Base-by-base conservation (phyloP, 768 basidiomycete genomes). In the Hemileccinum rubropunctum region DNA sequence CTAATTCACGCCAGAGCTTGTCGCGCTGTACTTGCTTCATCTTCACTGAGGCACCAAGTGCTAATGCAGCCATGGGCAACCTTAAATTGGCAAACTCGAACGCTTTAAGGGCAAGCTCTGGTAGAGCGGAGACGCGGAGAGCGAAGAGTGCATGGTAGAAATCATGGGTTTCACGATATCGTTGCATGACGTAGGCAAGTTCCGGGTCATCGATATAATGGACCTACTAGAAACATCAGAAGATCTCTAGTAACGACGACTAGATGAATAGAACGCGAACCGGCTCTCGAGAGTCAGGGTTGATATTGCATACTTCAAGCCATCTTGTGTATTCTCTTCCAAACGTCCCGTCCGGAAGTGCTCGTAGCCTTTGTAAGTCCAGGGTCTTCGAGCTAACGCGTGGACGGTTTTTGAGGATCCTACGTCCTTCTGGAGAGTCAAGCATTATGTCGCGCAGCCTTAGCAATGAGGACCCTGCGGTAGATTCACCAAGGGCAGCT, bases 91-190 rank as follows among this genome's bases (percentile, higher is more conserved):
- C 81, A 51, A 95, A 88, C 68, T 98, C 97, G 60, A 98, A 93
- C 58, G 82, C 86, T 65, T 99, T 99, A 67, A 98, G 81, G 1
- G 93, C 91, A 27, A 99, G 78, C 66, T 99, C 97, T 41, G 88
- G 91, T 50, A 88, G 82, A 61, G 95, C 88, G 53, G 85, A 86
- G 50, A 98, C 92, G 0, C 93, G 94, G 9, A 98, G 77, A 58
- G 83, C 83, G 72, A 84, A 84, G 52, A 98, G 79, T 61, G 90
- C 91, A 64, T 99, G 97, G 64, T 98, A 97, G 58, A 98, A 87
- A 71, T 99, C 95, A 70, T 99, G 97, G 56, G 89, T 95, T 72
- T 99, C 95, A 21, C 95, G 86, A 67, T 98, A 99, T 44, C 95
- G 86, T 58, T 95, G 91, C 88, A 99, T 92, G 48, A 98, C 90